Evolutionary conservation across 495 filamentous ascomycete species (phyloP), one percentile per base, ranked within the genome.

Genomic region (Penicillium desertorum): DNA sequence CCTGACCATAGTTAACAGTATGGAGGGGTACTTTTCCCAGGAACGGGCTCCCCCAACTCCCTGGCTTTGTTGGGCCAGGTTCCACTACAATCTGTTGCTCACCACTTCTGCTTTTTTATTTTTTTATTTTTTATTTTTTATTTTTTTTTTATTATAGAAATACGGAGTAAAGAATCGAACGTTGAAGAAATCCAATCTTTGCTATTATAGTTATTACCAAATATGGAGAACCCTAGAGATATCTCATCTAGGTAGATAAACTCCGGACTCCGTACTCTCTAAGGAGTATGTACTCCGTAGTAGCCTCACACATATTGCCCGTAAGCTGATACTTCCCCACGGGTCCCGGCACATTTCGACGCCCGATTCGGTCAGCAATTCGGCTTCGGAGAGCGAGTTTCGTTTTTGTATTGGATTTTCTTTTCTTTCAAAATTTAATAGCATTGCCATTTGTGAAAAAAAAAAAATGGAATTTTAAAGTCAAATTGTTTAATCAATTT

Each of bases 51-150:
- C 63, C 60, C 60, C 59, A 63, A 63, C 60, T 61, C 44, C 51
- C 58, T 44, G 37, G 50, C 57, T 64, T 66, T 66, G 65, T 65
- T 65, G 65, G 60, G 67, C 62, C 49, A 53, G 51, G 61, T 58
- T 64, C 61, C 61, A 64, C 61, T 54, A 51, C 57, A 57, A 61
- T 58, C 20, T 16, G 17, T 20, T 20, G 59, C 32, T 20, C 50
- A 45, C 58, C 60, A 62, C 53, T 59, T 53, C 51, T 45, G 25
- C 20, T 14, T n/a, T 23, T 14, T 10, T 23, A 3, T 9, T n/a
- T 20, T 36, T 14, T 37, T 6, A 3, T 9, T n/a, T 20, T 36
- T 14, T 37, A 3, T 5, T 22, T 22, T 39, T 8, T 1, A 19
- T 47, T 30, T 47, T 54, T 7, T 20, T 23, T 29, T 29, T 19